Evolutionary conservation across 305 asterid genomes (phyloP), one percentile per base, ranked within the genome.

Genomic region (Nicotiana rustica): DNA sequence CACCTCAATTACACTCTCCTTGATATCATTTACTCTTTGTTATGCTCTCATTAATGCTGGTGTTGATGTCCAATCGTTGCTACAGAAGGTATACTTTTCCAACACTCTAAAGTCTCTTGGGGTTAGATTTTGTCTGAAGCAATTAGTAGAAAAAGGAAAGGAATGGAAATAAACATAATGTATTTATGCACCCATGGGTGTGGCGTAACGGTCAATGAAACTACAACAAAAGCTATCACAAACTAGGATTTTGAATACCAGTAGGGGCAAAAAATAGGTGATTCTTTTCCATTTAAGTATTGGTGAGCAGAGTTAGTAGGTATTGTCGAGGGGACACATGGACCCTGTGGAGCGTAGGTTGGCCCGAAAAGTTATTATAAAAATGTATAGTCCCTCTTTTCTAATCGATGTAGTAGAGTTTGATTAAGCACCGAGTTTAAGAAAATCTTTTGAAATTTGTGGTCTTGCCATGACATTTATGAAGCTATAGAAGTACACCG

Each of bases 1-100:
- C 80, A 95, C 99, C 73, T 95, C 99, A 6, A 90, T 93, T 59
- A 91, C 99, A 64, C 97, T 96, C 65, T 96, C 98, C 65, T 85
- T 96, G 85, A 96, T 96, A 86, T 96, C 98, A 8, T 96, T 96
- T 80, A 85, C 92, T 47, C 96, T 96, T 0, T 95, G 97, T 78
- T 96, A 93, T 85, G 95, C 91, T 70, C 91, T 96, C 3, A 88
- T 96, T 62, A 92, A 84, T 78, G 97, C 93, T 10, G 99, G 99
- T 9, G 97, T 96, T 69, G 99, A 95, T 86, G 98, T 96, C 61
- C 90, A 90, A 79, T 86, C 94, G 68, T 77, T 95, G 90, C 91
- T 95, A 78, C 97, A 89, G 61, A 95, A 95, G 95, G 95, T 92
- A 87, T 84, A 7, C 3, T 65, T 68, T 68, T 41, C 49, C n/a